Evolutionary conservation across 2,329 filamentous ascomycete species (phyloP).

Genomic region (Ophiostoma tasmaniense): DNA sequence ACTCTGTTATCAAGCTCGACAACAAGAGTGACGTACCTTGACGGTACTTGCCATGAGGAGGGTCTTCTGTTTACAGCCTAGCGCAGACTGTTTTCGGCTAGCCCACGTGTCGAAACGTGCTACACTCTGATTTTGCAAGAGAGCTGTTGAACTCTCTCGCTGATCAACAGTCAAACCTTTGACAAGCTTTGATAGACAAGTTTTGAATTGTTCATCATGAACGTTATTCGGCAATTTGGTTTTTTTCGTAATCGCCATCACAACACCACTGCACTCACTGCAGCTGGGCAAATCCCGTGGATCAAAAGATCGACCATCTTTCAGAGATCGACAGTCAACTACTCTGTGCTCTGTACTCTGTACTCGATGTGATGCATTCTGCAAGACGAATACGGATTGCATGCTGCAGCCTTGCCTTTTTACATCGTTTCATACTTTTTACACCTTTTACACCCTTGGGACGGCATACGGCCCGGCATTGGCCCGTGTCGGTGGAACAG

Average conservation of each 20-base stretch:
- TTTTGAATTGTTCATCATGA: too few relatives aligned
- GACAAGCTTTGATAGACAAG: too few relatives aligned
- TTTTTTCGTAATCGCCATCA: not conserved
- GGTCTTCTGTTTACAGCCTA: not conserved
- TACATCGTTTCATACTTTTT: not conserved
- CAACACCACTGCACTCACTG: not conserved
- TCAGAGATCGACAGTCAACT: too few relatives aligned
- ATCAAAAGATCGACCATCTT: not conserved
- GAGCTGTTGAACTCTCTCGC: too few relatives aligned
- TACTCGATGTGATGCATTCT: too few relatives aligned
- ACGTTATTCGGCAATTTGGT: too few relatives aligned
- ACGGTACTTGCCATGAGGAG: not conserved
- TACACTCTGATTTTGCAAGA: too few relatives aligned
- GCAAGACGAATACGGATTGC: too few relatives aligned
- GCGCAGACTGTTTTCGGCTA: not conserved
- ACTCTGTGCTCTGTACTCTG: too few relatives aligned
- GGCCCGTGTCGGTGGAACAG: constrained; percentile 6
- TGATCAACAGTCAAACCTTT: too few relatives aligned
- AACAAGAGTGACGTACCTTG: not conserved
- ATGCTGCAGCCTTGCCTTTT: not conserved
- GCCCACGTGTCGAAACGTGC: not conserved
- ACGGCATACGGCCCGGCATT: not conserved
- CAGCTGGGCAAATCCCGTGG: not conserved
- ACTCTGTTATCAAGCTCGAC: too few relatives aligned
- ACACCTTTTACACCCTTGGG: not conserved